Conservation (phyloP, 768 basidiomycete genomes). For the Favolaschia claudopus region DNA sequence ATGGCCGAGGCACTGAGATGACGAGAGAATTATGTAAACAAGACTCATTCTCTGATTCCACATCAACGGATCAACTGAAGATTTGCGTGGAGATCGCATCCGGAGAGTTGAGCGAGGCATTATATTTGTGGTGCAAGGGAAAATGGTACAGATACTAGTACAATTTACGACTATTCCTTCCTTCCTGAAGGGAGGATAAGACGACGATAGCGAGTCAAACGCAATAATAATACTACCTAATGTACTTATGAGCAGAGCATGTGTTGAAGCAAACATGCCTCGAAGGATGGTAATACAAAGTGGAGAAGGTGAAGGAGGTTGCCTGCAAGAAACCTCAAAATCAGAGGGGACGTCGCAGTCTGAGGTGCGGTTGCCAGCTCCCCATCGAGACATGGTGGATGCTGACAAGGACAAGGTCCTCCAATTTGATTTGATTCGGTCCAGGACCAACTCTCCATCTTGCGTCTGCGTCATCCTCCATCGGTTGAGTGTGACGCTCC, state of each 20-base stretch:
- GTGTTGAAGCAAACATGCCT: constrained; percentile 5
- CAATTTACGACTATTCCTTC: constrained; percentile 11
- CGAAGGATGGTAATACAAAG: neutral
- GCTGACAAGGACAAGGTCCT: constrained; percentile 76
- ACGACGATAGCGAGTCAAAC: constrained; percentile 12
- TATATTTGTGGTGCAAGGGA: neutral
- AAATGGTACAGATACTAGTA: constrained; percentile 20
- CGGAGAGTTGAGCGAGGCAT: neutral
- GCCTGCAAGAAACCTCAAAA: constrained; percentile 6
- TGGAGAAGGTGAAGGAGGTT: constrained; percentile 4
- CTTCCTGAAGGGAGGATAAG: constrained; percentile 15
- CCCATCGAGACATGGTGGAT: constrained; percentile 86
- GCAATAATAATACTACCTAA: constrained; percentile 22
- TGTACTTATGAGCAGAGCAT: constrained; percentile 1
- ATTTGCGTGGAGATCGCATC: no score
- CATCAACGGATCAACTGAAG: no score
- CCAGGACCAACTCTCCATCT: constrained; percentile 69
- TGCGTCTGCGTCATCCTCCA: constrained; percentile 71
- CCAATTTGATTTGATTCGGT: constrained; percentile 62
- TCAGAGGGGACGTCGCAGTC: constrained; percentile 54
- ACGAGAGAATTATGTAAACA: no score
- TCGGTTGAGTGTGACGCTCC: constrained; percentile 55
- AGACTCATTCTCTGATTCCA: no score
- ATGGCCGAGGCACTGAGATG: no score
- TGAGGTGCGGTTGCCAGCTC: constrained; percentile 82